Base-by-base conservation (phyloP, 192 early-diverging fungal species). In the Blastocladiella britannica region DNA sequence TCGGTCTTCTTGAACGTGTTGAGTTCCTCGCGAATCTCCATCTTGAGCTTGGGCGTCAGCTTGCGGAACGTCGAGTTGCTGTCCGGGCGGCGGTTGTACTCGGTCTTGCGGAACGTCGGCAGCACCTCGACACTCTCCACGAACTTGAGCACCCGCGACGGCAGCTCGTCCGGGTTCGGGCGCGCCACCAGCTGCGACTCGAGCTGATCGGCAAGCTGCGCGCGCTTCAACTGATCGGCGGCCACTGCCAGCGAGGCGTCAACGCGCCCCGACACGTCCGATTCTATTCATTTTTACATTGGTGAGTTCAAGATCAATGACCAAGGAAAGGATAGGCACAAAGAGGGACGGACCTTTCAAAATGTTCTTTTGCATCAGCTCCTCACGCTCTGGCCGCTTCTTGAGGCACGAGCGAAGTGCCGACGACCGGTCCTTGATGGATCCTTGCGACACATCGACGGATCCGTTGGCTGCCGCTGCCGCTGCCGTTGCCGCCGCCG, bases 1-100 rank as follows among this genome's bases (percentile, higher is more conserved):
- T 95, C 91, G 29, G 73, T 71, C 53, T 84, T 72, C 71, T 97
- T 97, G 73, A 82, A 97, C 55, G 86, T 79, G 70, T 97, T 97
- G 55, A 97, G 67, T 65, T 97, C 93, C 64, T 88, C 79, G 53
- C 92, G 84, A 66, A 97, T 95, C 60, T 70, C 68, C 58, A 86
- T 81, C 31, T 90, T 89, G 55, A 93, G 72, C 28, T 80, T 70
- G 18, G 89, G 81, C 4, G 92, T 94, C 1, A 97, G 65, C 54
- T 84, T 80, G 54, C 74, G 74, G 58, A 87, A 88, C 15, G 88
- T 91, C 9, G 82, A 73, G 51, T 86, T 77, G 3, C 75, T 67
- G 67, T 89, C 84, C 53, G 86, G 88, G 51, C 80, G 78, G n/a
- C 91, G 76, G 63, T 94, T 89, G 64, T 97, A 97, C 53, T 91